These are phyloP conservation scores for Wallacemonas sp. DNA, from an alignment of 208 protist genomes.

Conservation along the genomic window DNA sequence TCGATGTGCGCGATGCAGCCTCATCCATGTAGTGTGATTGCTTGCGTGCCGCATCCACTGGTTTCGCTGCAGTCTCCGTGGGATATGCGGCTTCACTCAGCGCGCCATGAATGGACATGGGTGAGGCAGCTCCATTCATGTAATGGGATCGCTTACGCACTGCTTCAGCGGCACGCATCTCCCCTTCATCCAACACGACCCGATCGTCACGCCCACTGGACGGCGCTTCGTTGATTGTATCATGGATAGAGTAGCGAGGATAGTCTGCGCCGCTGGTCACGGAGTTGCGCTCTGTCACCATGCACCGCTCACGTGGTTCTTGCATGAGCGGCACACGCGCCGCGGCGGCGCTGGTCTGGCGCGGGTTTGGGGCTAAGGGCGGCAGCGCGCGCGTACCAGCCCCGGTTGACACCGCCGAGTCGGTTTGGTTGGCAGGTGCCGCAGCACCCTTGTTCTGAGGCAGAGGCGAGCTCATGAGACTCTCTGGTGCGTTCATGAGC, in stretches of 20 bases:
- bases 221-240: background rate
- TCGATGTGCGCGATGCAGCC: background rate
- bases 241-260: background rate
- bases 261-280: background rate
- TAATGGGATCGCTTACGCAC: background rate
- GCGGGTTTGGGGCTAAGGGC: too few species aligned
- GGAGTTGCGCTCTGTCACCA: background rate
- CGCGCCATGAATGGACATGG: background rate
- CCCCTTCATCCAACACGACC: too few species aligned
- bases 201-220: too few species aligned
- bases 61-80: background rate
- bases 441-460: background rate
- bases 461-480: background rate
- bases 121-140: background rate
- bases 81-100: background rate
- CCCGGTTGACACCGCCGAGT: background rate
- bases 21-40: conserved; percentile 13
- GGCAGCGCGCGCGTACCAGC: too few species aligned
- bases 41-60: conserved; percentile 1
- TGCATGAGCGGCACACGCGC: too few species aligned
- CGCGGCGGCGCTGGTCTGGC: too few species aligned
- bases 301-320: background rate
- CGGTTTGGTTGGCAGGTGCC: background rate
- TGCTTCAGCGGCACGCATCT: too few species aligned
- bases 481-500: background rate